phyloP scores from a whole-genome alignment of 2,329 filamentous ascomycete genomes.

The Aureobasidium musti region DNA sequence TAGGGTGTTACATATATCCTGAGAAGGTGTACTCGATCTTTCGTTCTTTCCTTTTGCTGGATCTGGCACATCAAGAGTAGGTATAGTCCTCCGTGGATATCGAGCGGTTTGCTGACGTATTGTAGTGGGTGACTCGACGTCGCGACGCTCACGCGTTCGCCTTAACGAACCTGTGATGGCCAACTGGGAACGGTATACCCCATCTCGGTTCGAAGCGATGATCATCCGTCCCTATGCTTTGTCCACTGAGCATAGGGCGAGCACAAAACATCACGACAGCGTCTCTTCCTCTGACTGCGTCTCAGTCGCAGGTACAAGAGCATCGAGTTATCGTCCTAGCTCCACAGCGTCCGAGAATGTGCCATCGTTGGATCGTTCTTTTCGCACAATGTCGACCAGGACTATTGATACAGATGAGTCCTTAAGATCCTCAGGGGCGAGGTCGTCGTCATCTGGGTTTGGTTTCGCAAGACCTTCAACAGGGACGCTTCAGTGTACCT shows the following conservation, averaged over 20 bases:
- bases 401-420: neutral
- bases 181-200: neutral
- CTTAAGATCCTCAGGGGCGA: neutral
- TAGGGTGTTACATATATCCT: slow-evolving; percentile 1
- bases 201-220: neutral
- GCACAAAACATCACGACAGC: neutral
- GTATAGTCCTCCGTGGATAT: neutral
- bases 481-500: slow-evolving; percentile 20
- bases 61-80: neutral
- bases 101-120: neutral
- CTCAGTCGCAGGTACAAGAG: neutral
- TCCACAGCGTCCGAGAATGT: slow-evolving; percentile 4
- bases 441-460: neutral
- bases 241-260: neutral
- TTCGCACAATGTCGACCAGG: slow-evolving; percentile 6
- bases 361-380: neutral
- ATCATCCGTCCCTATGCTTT: neutral
- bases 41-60: neutral
- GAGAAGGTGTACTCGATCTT: neutral
- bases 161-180: slow-evolving; percentile 7
- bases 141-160: neutral
- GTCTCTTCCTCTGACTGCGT: neutral
- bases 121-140: neutral
- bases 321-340: neutral
- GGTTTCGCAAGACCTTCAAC: neutral